phyloP scores from a whole-genome alignment of 345 rosid genomes.

The Nephelium lappaceum region DNA sequence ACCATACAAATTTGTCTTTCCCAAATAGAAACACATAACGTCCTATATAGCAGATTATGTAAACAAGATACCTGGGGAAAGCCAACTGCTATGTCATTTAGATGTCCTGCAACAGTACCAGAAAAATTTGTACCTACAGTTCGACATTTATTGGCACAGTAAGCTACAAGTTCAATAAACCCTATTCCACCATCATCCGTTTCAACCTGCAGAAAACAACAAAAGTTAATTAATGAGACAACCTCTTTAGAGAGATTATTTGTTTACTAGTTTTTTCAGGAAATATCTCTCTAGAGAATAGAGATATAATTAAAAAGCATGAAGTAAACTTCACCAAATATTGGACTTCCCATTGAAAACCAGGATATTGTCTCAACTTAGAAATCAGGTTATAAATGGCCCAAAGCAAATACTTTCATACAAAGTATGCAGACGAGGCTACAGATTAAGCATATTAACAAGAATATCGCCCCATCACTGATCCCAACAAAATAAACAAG shows the following conservation, averaged over 20 bases:
- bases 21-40: conserved; percentile 13
- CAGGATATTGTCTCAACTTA: conserved; percentile 1
- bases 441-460: background rate
- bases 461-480: background rate
- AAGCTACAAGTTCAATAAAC: conserved; percentile 67
- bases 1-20: conserved; percentile 24
- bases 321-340: background rate
- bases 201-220: conserved; percentile 52
- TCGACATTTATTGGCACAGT: conserved; percentile 69
- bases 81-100: conserved; percentile 47
- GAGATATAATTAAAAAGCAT: conserved; percentile 1
- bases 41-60: conserved; percentile 21
- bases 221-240: background rate
- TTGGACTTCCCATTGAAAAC: background rate
- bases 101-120: conserved; percentile 49
- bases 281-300: background rate
- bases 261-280: no score
- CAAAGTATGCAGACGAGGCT: background rate
- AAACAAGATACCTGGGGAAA: conserved; percentile 55
- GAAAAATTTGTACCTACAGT: conserved; percentile 43
- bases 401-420: background rate
- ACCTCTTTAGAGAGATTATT: background rate
- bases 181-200: conserved; percentile 38
- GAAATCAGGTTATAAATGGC: background rate
- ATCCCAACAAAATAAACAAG: background rate